phyloP scores from a whole-genome alignment of 2,329 filamentous ascomycete genomes.

The Paracoccidioides lutzii region DNA sequence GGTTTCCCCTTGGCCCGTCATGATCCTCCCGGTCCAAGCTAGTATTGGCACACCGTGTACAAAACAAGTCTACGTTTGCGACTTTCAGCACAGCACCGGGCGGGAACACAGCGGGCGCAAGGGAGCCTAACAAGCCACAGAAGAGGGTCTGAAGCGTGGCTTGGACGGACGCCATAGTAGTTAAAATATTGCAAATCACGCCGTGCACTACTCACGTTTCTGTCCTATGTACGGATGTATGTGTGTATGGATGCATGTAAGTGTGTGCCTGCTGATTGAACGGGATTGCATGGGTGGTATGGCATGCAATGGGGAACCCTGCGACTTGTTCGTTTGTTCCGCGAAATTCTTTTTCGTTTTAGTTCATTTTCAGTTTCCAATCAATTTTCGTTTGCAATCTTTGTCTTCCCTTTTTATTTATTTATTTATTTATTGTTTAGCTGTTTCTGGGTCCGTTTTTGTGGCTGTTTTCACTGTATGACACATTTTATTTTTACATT shows the following conservation, averaged over 20 bases:
- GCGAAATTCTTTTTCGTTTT: background rate
- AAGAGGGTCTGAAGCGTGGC: slow-evolving; percentile 1
- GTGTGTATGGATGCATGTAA: background rate
- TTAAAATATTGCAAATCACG: background rate
- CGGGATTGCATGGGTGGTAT: background rate
- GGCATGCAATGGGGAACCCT: background rate
- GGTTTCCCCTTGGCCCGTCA: background rate
- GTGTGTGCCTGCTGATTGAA: background rate
- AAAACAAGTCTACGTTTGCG: background rate
- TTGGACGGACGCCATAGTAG: background rate
- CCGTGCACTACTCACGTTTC: background rate
- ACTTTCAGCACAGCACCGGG: background rate
- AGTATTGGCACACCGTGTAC: background rate
- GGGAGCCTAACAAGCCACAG: background rate
- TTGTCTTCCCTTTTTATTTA: too few relatives aligned
- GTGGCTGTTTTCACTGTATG: slow-evolving; percentile 2
- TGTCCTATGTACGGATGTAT: background rate
- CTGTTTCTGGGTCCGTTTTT: background rate
- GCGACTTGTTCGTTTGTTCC: background rate
- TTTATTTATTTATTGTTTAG: background rate
- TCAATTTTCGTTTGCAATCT: background rate
- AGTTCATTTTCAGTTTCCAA: background rate
- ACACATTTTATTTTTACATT: slow-evolving; percentile 1
- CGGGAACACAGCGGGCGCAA: background rate
- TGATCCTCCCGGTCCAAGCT: background rate